Conservation (phyloP, 306 rosid genomes). For the Vachellia pachyceras region DNA sequence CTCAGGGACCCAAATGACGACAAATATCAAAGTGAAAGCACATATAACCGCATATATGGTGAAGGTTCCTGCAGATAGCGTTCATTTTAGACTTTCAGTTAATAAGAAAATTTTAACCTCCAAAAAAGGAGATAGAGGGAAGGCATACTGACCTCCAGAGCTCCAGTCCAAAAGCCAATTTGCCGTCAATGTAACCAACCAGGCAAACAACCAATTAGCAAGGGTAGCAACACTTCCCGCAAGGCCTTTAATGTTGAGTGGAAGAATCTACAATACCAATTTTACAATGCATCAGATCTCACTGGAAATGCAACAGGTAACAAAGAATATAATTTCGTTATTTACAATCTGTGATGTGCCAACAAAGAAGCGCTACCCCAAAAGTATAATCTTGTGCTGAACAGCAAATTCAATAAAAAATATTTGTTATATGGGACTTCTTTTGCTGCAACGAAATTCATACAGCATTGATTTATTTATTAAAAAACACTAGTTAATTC, state of each 20-base stretch:
- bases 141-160: conserved; percentile 69
- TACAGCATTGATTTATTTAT: not conserved
- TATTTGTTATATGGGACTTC: not conserved
- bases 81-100: conserved; percentile 19
- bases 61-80: conserved; percentile 80
- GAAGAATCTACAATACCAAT: conserved; percentile 76
- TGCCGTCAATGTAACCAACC: conserved; percentile 82
- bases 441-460: conserved; percentile 1
- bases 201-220: conserved; percentile 81
- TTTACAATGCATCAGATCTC: conserved; percentile 24
- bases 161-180: conserved; percentile 90
- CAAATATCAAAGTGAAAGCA: conserved; percentile 69
- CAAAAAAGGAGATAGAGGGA: not conserved
- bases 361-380: conserved; percentile 19
- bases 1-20: conserved; percentile 85
- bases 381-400: not conserved
- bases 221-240: conserved; percentile 98
- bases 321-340: not conserved
- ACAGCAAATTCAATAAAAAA: conserved; percentile 10
- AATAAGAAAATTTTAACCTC: conserved; percentile 8
- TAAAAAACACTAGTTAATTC: not conserved
- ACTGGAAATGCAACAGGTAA: conserved; percentile 34
- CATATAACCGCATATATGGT: conserved; percentile 67
- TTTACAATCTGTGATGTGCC: not conserved
- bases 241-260: conserved; percentile 82